Base-by-base conservation (phyloP, 2,329 filamentous ascomycete genomes). In the Claviceps humidiphila region DNA sequence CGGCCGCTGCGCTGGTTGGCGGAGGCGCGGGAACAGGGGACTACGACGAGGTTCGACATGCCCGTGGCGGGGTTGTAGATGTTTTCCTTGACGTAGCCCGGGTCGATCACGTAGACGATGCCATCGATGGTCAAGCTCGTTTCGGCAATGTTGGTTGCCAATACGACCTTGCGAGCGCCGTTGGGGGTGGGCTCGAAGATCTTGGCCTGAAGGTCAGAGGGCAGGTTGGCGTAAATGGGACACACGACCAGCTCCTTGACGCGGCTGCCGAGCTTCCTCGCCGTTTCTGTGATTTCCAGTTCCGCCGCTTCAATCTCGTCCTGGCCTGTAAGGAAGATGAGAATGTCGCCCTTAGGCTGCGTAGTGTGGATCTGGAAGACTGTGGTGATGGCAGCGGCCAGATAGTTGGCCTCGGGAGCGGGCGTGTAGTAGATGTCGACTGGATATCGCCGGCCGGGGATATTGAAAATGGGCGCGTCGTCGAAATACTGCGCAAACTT, bases 101-200 rank as follows among this genome's bases (percentile, higher is more conserved):
- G 87, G 60, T 98, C 93, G 54, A 97, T 95, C 39, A 97, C 93
- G 64, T 94, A 96, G 8, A 91, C 86, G 54, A 97, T 95, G 16
- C 90, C 91, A 64, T 97, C 90, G 53, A 98, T 95, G 0, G 93
- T 98, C 62, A 98, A 71, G 73, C 83, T 89, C 0, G 93, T 98
- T 67, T 98, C 93, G 2, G 93, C 93, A 66, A 98, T 97, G 64
- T 98, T 98, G 2, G 93, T 97, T 0, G 91, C 89, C 40, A 97
- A 71, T 0, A 98, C 89, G 0, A 97, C 89, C 64, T 97, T 98
- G 30, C 93, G 80, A 0, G 87, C 84, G 17, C 84, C 84, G 0
- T 85, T 80, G 0, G 93, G 91, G 0, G 91, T 95, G 0, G 90
- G 89, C 61, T 95, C 89, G 61, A 98, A 98, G 58, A 97, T 95